Percentiles rank a stretch among this genome's conserved stretches.
Conservation (phyloP, 306 rosid genomes). For the Cicer yamashitae region DNA sequence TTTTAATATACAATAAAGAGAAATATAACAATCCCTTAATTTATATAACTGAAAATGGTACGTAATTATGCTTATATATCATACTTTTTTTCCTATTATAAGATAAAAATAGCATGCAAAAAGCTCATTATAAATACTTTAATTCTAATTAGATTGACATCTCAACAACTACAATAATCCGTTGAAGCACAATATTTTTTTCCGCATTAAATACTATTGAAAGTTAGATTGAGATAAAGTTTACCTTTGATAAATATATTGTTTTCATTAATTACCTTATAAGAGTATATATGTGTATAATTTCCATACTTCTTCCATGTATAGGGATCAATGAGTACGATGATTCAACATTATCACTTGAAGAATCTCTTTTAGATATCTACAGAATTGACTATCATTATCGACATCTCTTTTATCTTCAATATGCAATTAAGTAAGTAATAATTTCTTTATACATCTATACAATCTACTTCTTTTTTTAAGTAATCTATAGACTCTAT, state of each 20-base stretch:
- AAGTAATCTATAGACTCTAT: not conserved
- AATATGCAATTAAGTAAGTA: constrained; percentile 54
- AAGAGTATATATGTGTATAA: too few relatives aligned
- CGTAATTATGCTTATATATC: too few relatives aligned
- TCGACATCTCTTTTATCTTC: constrained; percentile 55
- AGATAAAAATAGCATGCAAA: too few relatives aligned
- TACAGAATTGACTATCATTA: constrained; percentile 54
- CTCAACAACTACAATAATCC: too few relatives aligned
- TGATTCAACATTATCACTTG: constrained; percentile 47
- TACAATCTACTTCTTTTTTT: not conserved
- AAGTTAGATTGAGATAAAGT: too few relatives aligned
- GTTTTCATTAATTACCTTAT: too few relatives aligned
- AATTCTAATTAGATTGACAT: too few relatives aligned
- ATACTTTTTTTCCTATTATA: too few relatives aligned
- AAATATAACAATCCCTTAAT: constrained; percentile 57
- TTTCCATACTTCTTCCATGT: not conserved
- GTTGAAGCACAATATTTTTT: too few relatives aligned
- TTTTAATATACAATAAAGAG: constrained; percentile 47
- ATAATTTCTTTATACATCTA: not conserved
- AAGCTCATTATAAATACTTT: too few relatives aligned
- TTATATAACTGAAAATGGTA: constrained; percentile 67
- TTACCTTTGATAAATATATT: too few relatives aligned
- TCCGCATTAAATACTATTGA: too few relatives aligned
- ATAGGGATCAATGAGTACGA: constrained; percentile 57
- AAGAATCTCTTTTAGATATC: constrained; percentile 52